phyloP scores from a whole-genome alignment of 2,329 filamentous ascomycete species.

The Drechslerella stenobrocha region DNA sequence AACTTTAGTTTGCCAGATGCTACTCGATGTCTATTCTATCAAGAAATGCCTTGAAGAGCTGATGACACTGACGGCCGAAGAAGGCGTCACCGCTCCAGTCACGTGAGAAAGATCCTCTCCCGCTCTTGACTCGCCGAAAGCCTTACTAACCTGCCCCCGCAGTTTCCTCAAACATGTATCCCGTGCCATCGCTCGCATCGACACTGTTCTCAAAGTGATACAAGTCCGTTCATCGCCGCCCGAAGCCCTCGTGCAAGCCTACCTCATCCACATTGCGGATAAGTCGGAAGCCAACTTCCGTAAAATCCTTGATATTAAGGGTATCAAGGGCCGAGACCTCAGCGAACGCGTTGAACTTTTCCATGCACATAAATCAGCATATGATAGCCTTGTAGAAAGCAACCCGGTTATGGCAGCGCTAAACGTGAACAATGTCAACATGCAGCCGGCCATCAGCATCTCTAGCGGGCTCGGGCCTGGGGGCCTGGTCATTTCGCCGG shows the following conservation, averaged over 20 bases:
- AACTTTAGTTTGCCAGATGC: slow-evolving; percentile 73
- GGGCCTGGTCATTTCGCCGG: slow-evolving; percentile 28
- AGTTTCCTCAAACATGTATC: slow-evolving; percentile 84
- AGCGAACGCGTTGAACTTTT: slow-evolving; percentile 83
- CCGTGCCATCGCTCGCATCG: slow-evolving; percentile 79
- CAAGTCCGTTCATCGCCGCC: slow-evolving; percentile 90
- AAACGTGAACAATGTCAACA: slow-evolving; percentile 11
- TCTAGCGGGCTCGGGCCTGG: slow-evolving; percentile 5
- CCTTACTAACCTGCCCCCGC: slow-evolving; percentile 29
- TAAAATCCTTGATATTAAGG: slow-evolving; percentile 94
- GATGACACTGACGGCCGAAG: slow-evolving; percentile 64
- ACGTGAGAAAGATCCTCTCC: slow-evolving; percentile 54
- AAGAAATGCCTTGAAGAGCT: slow-evolving; percentile 77
- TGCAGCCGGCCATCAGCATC: slow-evolving; percentile 15
- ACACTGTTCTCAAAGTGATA: slow-evolving; percentile 90
- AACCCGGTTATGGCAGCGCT: slow-evolving; percentile 50
- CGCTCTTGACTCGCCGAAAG: background rate
- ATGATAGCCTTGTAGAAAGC: slow-evolving; percentile 50
- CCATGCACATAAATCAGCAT: slow-evolving; percentile 72
- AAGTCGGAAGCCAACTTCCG: slow-evolving; percentile 91
- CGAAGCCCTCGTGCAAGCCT: slow-evolving; percentile 93
- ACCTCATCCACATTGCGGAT: slow-evolving; percentile 95
- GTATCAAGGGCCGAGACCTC: slow-evolving; percentile 82
- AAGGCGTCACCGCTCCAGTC: slow-evolving; percentile 63
- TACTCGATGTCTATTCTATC: slow-evolving; percentile 89